Base-by-base conservation (phyloP, 768 basidiomycete species). In the Mycena venus region DNA sequence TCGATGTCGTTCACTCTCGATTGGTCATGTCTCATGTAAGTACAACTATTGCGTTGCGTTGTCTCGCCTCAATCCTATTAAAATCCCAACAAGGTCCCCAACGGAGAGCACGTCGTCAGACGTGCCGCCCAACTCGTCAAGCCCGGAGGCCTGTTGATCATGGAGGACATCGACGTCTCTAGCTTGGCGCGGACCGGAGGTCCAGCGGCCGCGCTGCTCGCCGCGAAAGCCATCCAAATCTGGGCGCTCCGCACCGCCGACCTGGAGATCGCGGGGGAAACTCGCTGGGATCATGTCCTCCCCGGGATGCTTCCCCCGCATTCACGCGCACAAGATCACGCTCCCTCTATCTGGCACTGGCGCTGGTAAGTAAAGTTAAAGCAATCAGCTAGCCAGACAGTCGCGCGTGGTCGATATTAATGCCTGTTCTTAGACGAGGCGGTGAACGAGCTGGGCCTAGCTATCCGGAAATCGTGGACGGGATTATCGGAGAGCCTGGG, bases 1-100 rank as follows among this genome's bases (percentile, higher is more conserved):
- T 65, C 63, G 70, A 72, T 44, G 12, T 72, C 7, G 63, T 72
- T 12, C 64, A 66, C 42, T 21, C 42, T 14, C 70, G 70, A 15
- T 51, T 56, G 21, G 61, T 63, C 23, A 32, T 59, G 47, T 12
- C 19, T 2, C 67, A 68, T 25, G 58, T 59, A 15, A 51, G 60
- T 53, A 8, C 19, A 21, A 51, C 14, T 4, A 12, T n/a, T 40
- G 23, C 10, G 21, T n/a, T 40, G 23, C 34, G 31, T 42, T 42
- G 2, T 38, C 31, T 60, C 14, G 36, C 29, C 29, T 27, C 19
- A 27, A 32, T 42, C 21, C 3, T 12, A 9, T 5, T 23, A 23
- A 27, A 29, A 27, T n/a, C 21, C 12, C 14, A 8, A 10, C 3
- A 27, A 72, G 63, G 23, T 72, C 17, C 31, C 42, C 1, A 56